A percentile compares a stretch with the other conserved stretches of the same genome.
Evolutionary conservation across 352 stramenopile species (phyloP).

Genomic region (Phytopythium aichiense): DNA sequence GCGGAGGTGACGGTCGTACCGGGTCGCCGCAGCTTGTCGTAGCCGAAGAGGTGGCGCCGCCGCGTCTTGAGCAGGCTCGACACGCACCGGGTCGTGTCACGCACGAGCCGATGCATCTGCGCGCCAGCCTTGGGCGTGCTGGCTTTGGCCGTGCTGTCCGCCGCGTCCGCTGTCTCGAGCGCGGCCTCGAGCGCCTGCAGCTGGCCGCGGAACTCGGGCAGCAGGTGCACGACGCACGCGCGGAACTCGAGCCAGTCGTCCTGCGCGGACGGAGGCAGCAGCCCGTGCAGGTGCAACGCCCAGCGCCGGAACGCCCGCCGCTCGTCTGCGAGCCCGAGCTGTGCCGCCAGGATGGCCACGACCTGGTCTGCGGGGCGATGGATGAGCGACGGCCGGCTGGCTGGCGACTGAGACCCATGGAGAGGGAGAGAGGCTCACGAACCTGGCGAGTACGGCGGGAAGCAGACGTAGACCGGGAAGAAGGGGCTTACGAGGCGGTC

Average conservation of each 20-base stretch:
- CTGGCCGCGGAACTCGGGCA: slow-evolving; percentile 40
- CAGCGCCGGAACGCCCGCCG: slow-evolving; percentile 48
- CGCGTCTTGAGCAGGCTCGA: slow-evolving; percentile 42
- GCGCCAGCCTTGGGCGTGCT: neutral
- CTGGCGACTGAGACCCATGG: neutral
- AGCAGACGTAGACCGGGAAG: slow-evolving; percentile 48
- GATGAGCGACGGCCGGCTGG: slow-evolving; percentile 7
- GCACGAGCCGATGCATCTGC: slow-evolving; percentile 29
- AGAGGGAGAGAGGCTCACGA: neutral
- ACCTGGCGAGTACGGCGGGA: slow-evolving; percentile 58
- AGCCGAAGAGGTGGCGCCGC: slow-evolving; percentile 57
- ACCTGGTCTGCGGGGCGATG: slow-evolving; percentile 31
- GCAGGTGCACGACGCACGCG: slow-evolving; percentile 39
- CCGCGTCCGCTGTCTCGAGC: neutral
- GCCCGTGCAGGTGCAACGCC: slow-evolving; percentile 40
- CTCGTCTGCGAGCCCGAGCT: slow-evolving; percentile 35
- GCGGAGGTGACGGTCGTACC: slow-evolving; percentile 10
- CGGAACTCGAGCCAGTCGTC: slow-evolving; percentile 71
- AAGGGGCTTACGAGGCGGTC: slow-evolving; percentile 51
- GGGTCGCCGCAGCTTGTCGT: slow-evolving; percentile 36
- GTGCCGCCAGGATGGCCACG: slow-evolving; percentile 53
- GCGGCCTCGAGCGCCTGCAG: slow-evolving; percentile 7
- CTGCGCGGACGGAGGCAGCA: slow-evolving; percentile 39
- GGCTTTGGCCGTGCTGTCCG: neutral
- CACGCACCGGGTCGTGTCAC: slow-evolving; percentile 30